Base-by-base conservation (phyloP, 1,284 basidiomycete genomes). In the Cystobasidium sp. region DNA sequence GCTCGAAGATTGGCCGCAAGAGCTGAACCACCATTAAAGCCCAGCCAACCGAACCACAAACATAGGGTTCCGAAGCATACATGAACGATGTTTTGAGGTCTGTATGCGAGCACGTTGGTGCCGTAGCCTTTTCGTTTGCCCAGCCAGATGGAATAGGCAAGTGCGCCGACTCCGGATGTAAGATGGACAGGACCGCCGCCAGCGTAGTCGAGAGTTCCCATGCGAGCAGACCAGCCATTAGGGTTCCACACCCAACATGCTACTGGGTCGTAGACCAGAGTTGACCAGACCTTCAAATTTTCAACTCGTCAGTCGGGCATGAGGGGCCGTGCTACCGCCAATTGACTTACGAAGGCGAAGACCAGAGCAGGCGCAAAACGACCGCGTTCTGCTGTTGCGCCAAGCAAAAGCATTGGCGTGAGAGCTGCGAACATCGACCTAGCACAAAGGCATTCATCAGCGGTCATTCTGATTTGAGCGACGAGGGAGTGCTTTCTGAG, bases 311-410 rank as follows among this genome's bases (percentile, higher is more conserved):
- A 20, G 8, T 10, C n/a, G n/a, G n/a, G n/a, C n/a, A n/a, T n/a
- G n/a, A n/a, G n/a, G n/a, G n/a, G n/a, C n/a, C n/a, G n/a, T n/a
- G n/a, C n/a, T n/a, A 8, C n/a, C 9, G 37, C 12, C 14, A 31
- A 41, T 8, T 37, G 39, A 64, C 69, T 71, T n/a, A 71, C 69
- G 82, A 97, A 97, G 24, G 88, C 88, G 81, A 97, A 90, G 41
- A 96, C 84, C 87, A 95, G 90, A 22, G 92, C 90, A 0, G 94
- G 94, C 31, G 94, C 85, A 51, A 96, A 89, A 51, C 94, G 87
- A 14, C 91, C 92, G 66, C 94, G 88, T 82, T 97, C 94, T 3
- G 93, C 94, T 16, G 95, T 88, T 5, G 86, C 86, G 67, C 90
- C 90, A 86, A 93, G 86, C 41, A 92, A 82, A 74, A 92, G 91